Evolutionary conservation across 768 basidiomycete genomes (phyloP).

Genomic region (Phaffia australis): DNA sequence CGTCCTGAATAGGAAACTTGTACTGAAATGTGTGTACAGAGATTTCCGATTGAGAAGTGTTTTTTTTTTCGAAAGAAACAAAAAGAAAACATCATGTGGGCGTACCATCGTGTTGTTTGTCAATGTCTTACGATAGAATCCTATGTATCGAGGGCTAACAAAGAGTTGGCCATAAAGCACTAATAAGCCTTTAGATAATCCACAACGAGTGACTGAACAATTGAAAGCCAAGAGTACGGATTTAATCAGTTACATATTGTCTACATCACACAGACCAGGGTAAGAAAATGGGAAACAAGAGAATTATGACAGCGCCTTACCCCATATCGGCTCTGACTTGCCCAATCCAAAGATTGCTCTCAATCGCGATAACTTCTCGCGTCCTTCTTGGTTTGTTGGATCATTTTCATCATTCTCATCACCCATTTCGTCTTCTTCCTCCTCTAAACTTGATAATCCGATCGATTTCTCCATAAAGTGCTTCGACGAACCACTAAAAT

Average conservation of each 20-base stretch:
- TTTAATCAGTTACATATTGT: too few relatives aligned
- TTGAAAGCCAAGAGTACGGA: conserved; percentile 3
- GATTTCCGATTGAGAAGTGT: not conserved
- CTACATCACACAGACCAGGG: too few relatives aligned
- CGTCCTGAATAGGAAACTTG: conserved; percentile 42
- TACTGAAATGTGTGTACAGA: conserved; percentile 27
- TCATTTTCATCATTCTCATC: conserved; percentile 3
- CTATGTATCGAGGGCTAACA: conserved; percentile 27
- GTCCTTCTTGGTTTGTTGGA: conserved; percentile 1
- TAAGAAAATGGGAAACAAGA: too few relatives aligned
- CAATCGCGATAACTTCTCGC: conserved; percentile 16
- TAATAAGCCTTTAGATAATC: conserved; percentile 31
- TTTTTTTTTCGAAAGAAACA: not conserved
- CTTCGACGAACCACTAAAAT: too few relatives aligned
- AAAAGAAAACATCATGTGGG: not conserved
- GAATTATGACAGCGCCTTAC: conserved; percentile 25
- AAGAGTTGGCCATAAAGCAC: conserved; percentile 37
- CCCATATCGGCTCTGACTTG: conserved; percentile 33
- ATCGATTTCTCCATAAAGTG: too few relatives aligned
- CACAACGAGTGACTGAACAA: conserved; percentile 35
- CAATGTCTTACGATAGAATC: conserved; percentile 3
- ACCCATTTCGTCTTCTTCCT: conserved; percentile 1
- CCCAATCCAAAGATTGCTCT: conserved; percentile 32
- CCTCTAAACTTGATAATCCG: too few relatives aligned
- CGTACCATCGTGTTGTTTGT: conserved; percentile 2